Evolutionary conservation across 2,329 filamentous ascomycete genomes (phyloP), one percentile per base, ranked within the genome.

Genomic region (Penicillium sp.): DNA sequence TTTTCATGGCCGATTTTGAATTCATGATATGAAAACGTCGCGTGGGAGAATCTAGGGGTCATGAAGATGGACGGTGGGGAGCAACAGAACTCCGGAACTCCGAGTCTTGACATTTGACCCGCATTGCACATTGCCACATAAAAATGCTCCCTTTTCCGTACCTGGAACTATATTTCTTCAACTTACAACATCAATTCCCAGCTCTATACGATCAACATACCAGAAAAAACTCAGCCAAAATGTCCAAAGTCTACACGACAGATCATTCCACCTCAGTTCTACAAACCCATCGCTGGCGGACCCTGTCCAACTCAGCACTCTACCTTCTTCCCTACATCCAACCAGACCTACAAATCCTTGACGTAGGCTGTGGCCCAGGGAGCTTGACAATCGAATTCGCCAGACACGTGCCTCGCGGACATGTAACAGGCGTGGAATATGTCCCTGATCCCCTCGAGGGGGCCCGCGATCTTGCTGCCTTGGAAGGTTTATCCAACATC

Each of bases 351-450:
- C 63, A 53, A 17, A 67, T 78, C 48, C 69, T 77, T 12, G 75
- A 78, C 51, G 66, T 78, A 4, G 75, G 75, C 21, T 78, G 75
- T 55, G 75, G 75, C 0, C 75, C 75, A 0, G 75, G 75, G 5
- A 70, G 65, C 12, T 77, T 78, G 41, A 77, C 71, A 0, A 44
- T 71, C 10, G 74, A 74, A 32, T 55, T 78, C 3, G 74, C 75
- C 3, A 55, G 52, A 3, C 62, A 61, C n/a, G 67, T 74, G 2
- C 71, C 71, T 0, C 27, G 62, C 1, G 75, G 74, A 13, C 62
- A 67, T 15, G 69, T 78, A 7, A 68, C 63, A 0, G 75, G 73
- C 2, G 56, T 77, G 3, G 72, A 74, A 46, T 63, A 63, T 50
- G 59, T 62, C 1, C 1, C 58, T 1, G 66, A 68, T 17, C 68